Evolutionary conservation across 148 eudicot species (phyloP).

Genomic region (Vaccinium myrtillus): DNA sequence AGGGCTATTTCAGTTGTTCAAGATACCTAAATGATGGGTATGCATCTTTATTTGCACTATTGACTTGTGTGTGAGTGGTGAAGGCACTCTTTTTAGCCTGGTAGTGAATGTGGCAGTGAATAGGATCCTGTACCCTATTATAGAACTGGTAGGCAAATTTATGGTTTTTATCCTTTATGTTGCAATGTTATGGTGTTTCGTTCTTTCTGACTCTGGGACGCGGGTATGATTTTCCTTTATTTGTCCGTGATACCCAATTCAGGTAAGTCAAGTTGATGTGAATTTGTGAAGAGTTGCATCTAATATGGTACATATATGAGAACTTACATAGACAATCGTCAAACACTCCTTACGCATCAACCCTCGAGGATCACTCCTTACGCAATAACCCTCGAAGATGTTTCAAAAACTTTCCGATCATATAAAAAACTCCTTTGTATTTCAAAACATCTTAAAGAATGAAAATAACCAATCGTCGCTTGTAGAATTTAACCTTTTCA

Average conservation of each 20-base stretch:
- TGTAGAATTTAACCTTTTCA: too few relatives aligned
- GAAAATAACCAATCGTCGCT: too few relatives aligned
- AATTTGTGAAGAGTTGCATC: not conserved
- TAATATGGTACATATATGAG: too few relatives aligned
- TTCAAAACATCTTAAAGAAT: too few relatives aligned
- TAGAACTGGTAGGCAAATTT: not conserved
- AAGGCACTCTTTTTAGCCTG: not conserved
- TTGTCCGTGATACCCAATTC: not conserved
- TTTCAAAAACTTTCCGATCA: too few relatives aligned
- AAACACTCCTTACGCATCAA: too few relatives aligned
- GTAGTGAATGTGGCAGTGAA: not conserved
- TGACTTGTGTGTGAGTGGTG: not conserved
- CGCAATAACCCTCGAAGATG: too few relatives aligned
- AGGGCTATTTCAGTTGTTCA: not conserved
- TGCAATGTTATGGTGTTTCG: not conserved
- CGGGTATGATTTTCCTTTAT: not conserved
- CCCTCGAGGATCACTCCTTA: too few relatives aligned
- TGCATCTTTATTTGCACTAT: not conserved
- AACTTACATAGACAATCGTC: too few relatives aligned
- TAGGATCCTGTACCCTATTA: not conserved
- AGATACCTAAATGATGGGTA: not conserved
- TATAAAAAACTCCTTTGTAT: too few relatives aligned
- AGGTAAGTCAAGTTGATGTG: not conserved
- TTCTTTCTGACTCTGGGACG: not conserved
- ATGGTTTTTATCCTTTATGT: not conserved